Percentiles rank a stretch among this genome's conserved stretches.
phyloP scores from a whole-genome alignment of 75 land plant genomes.

The Selaginella moellendorffii region DNA sequence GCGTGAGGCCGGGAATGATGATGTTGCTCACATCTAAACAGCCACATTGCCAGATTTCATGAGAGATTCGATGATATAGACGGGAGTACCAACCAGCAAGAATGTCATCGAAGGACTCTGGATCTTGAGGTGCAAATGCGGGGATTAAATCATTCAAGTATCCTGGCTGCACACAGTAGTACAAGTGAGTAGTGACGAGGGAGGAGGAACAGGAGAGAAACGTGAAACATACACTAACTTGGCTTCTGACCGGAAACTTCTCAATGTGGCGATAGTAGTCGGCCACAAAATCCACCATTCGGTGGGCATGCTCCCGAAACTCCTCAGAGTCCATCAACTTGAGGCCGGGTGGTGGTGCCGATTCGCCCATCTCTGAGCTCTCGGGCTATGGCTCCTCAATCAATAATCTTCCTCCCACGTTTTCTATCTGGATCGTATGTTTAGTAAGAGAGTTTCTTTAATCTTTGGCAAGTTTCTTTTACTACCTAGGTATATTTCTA shows the following conservation, averaged over 20 bases:
- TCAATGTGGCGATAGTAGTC: constrained; percentile 33
- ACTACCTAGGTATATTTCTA: too few species aligned
- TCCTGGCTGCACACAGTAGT: constrained; percentile 50
- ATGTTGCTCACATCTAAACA: constrained; percentile 45
- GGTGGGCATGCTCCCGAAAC: constrained; percentile 32
- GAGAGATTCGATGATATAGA: too few species aligned
- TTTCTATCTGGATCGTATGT: too few species aligned
- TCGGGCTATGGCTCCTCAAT: too few species aligned
- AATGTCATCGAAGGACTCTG: constrained; percentile 48
- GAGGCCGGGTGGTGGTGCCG: too few species aligned
- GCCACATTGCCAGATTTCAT: too few species aligned
- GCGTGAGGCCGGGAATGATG: constrained; percentile 75
- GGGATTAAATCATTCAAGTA: constrained; percentile 57
- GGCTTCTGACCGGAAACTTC: constrained; percentile 25
- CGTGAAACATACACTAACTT: constrained; percentile 30
- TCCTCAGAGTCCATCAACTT: constrained; percentile 42
- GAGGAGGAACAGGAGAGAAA: too few species aligned
- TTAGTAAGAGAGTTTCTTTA: too few species aligned
- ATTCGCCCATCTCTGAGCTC: too few species aligned
- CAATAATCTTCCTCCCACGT: too few species aligned
- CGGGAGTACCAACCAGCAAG: constrained; percentile 57
- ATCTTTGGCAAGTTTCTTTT: too few species aligned
- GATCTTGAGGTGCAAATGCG: constrained; percentile 48
- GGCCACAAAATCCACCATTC: constrained; percentile 32
- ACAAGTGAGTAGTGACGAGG: background rate